Percentiles rank a stretch among this genome's conserved stretches.
These are phyloP conservation scores for Closterium sp. DNA, from an alignment of 139 green algal species.

Conservation along the genomic window DNA sequence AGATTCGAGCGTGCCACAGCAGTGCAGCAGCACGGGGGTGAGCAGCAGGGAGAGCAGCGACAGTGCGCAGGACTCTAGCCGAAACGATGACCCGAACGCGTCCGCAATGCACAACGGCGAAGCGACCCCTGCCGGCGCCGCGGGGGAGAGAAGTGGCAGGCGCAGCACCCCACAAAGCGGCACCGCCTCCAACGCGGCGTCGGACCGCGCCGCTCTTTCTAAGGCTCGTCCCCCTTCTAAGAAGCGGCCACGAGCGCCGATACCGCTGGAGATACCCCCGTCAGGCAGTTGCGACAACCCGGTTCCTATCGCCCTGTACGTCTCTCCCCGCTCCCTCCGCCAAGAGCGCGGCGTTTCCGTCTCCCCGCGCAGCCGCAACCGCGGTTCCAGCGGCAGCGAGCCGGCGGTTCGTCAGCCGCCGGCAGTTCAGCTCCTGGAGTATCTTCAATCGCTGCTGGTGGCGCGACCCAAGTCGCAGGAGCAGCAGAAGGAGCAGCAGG, in stretches of 20 bases:
- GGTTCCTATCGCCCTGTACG: neutral
- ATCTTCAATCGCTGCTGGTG: neutral
- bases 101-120: neutral
- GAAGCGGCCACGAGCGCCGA: neutral
- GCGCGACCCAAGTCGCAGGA: neutral
- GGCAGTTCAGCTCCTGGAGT: neutral
- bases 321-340: neutral
- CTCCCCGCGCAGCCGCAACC: neutral
- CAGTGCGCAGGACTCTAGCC: neutral
- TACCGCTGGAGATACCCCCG: neutral
- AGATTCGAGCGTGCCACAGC: neutral
- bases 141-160: neutral
- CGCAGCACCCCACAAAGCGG: neutral
- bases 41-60: neutral
- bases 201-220: neutral
- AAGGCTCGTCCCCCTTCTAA: neutral
- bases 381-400: neutral
- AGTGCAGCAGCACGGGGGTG: neutral
- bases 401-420: neutral
- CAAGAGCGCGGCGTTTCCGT: neutral
- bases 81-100: neutral
- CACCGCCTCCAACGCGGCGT: neutral
- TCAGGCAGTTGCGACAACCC: neutral
- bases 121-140: neutral
- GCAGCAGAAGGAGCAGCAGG: neutral